phyloP scores from a whole-genome alignment of 768 basidiomycete genomes.

The Amanita rubescens region DNA sequence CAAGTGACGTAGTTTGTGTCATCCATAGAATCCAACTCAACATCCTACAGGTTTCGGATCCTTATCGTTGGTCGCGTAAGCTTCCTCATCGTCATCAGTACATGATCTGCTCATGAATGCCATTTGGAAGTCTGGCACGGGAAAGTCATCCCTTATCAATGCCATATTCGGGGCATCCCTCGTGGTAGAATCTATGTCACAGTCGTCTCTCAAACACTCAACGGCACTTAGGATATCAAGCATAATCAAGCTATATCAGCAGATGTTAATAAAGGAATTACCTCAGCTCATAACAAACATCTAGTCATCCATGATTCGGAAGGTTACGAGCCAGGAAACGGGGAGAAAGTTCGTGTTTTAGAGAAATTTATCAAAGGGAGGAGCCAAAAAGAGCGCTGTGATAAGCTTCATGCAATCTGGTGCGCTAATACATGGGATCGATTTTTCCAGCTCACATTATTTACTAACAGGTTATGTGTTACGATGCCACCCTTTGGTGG shows the following conservation, averaged over 20 bases:
- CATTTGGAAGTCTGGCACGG: not conserved
- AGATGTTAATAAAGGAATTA: not conserved
- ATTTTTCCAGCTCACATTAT: not conserved
- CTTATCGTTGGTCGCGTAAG: constrained; percentile 14
- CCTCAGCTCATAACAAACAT: not conserved
- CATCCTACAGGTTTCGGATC: not conserved
- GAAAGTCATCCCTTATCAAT: not conserved
- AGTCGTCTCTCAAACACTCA: not conserved
- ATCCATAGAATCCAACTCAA: too few species aligned
- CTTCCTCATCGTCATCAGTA: not conserved
- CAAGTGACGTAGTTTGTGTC: too few species aligned
- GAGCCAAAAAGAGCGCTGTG: too few species aligned
- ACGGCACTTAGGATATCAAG: constrained; percentile 12
- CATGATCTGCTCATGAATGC: not conserved
- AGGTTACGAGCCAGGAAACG: constrained; percentile 23
- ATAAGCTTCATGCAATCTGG: constrained; percentile 18
- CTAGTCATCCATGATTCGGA: constrained; percentile 19
- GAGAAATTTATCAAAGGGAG: not conserved
- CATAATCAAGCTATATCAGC: constrained; percentile 8
- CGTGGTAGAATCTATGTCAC: not conserved
- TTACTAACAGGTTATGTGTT: not conserved
- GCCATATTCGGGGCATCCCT: not conserved
- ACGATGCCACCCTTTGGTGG: not conserved
- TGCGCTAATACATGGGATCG: not conserved
- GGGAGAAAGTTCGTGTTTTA: not conserved